Conservation (phyloP, 805 yeast genomes). For the Helenozyma rhizophorensis region DNA sequence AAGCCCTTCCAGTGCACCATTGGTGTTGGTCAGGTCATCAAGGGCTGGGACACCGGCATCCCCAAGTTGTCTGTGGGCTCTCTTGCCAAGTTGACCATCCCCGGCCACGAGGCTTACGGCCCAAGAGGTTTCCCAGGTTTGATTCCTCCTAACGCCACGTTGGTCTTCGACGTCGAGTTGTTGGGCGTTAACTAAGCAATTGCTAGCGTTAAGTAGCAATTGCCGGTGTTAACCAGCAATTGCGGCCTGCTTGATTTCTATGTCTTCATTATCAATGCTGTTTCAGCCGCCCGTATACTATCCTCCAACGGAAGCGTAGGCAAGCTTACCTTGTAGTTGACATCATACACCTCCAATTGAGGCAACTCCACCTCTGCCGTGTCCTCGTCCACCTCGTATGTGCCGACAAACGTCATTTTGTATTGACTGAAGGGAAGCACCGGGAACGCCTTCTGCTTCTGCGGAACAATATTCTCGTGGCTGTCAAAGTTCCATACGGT, state of each 20-base stretch:
- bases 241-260: not conserved
- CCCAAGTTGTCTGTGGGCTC: slow-evolving; percentile 91
- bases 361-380: slow-evolving; percentile 43
- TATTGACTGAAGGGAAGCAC: slow-evolving; percentile 62
- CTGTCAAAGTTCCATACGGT: slow-evolving; percentile 12
- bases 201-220: too few relatives aligned
- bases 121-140: slow-evolving; percentile 93
- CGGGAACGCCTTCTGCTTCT: slow-evolving; percentile 36
- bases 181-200: slow-evolving; percentile 47
- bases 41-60: slow-evolving; percentile 95
- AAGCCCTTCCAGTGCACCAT: slow-evolving; percentile 91
- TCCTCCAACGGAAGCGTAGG: slow-evolving; percentile 33
- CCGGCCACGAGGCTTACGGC: slow-evolving; percentile 93
- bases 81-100: slow-evolving; percentile 87
- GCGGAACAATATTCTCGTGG: slow-evolving; percentile 19
- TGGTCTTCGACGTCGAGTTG: slow-evolving; percentile 80
- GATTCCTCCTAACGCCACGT: slow-evolving; percentile 94
- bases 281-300: slow-evolving; percentile 13
- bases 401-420: slow-evolving; percentile 29
- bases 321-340: slow-evolving; percentile 61
- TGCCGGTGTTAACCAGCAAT: too few relatives aligned
- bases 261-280: slow-evolving; percentile 6
- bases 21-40: slow-evolving; percentile 95
- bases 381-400: slow-evolving; percentile 6
- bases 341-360: slow-evolving; percentile 59